A percentile compares a stretch with the other conserved stretches of the same genome.
Evolutionary conservation across 768 basidiomycete species (phyloP).

Genomic region (Tephrocybe rancida): DNA sequence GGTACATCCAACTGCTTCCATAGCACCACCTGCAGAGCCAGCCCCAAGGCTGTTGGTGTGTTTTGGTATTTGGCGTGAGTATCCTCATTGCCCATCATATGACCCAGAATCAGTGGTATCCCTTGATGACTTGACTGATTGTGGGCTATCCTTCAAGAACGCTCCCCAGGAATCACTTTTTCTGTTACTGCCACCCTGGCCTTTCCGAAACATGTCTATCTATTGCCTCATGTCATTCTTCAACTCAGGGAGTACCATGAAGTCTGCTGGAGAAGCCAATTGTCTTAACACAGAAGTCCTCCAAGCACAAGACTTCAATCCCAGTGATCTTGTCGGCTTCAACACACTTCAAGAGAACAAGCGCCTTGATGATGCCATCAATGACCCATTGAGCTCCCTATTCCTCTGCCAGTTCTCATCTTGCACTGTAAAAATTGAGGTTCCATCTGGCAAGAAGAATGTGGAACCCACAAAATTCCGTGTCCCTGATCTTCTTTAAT

Average conservation of each 20-base stretch:
- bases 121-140: conserved; percentile 11
- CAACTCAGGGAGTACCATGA: conserved; percentile 18
- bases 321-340: conserved; percentile 8
- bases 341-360: conserved; percentile 13
- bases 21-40: conserved; percentile 15
- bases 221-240: conserved; percentile 25
- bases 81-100: conserved; percentile 23
- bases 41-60: not conserved
- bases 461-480: conserved; percentile 17
- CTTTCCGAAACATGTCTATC: conserved; percentile 17
- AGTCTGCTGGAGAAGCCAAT: conserved; percentile 16
- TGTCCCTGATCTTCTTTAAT: conserved; percentile 24
- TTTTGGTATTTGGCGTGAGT: conserved; percentile 23
- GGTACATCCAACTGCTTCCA: conserved; percentile 15
- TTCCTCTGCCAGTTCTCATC: conserved; percentile 5
- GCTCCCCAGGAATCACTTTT: not conserved
- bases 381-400: not conserved
- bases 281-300: conserved; percentile 17
- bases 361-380: conserved; percentile 11
- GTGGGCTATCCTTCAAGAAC: not conserved
- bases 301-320: conserved; percentile 8
- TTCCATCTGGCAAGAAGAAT: conserved; percentile 21
- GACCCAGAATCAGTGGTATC: conserved; percentile 23
- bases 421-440: conserved; percentile 13
- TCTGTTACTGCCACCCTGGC: conserved; percentile 12